A percentile compares a stretch with the other conserved stretches of the same genome.
Evolutionary conservation across 108 stramenopile species (phyloP).

Genomic region (Chaetoceros muelleri): DNA sequence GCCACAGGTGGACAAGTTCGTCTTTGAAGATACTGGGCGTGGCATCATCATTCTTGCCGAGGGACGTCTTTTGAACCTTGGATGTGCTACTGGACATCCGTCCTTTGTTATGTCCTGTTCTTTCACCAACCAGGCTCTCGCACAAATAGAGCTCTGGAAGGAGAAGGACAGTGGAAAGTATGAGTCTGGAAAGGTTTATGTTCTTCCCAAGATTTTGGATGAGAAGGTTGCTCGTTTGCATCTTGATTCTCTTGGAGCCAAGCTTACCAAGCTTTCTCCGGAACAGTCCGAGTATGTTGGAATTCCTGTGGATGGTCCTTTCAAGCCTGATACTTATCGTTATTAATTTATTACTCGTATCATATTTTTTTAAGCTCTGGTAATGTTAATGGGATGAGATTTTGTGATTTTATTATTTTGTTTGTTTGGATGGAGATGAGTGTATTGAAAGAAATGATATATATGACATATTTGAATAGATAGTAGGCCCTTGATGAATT

Average conservation of each 20-base stretch:
- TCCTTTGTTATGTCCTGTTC: slow-evolving; percentile 99
- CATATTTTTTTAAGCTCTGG: too few relatives aligned
- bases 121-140: slow-evolving; percentile 99
- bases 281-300: slow-evolving; percentile 99
- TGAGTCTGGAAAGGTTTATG: slow-evolving; percentile 92
- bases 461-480: too few relatives aligned
- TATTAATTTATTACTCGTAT: slow-evolving; percentile 63
- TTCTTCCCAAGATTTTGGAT: slow-evolving; percentile 96
- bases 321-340: slow-evolving; percentile 99
- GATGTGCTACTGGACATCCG: slow-evolving; percentile 99
- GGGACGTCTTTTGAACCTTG: slow-evolving; percentile 99
- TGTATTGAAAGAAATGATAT: too few relatives aligned
- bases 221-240: slow-evolving; percentile 99
- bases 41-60: slow-evolving; percentile 97
- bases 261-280: slow-evolving; percentile 82
- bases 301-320: slow-evolving; percentile 88
- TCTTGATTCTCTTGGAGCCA: slow-evolving; percentile 89
- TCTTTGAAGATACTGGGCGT: slow-evolving; percentile 78
- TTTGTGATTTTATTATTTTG: too few relatives aligned
- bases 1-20: slow-evolving; percentile 99
- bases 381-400: too few relatives aligned
- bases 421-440: too few relatives aligned
- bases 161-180: slow-evolving; percentile 93
- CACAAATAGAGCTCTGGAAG: slow-evolving; percentile 97
- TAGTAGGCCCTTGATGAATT: too few relatives aligned